Evolutionary conservation across 2,329 filamentous ascomycete genomes (phyloP), one percentile per base, ranked within the genome.

Genomic region (Periconia digitata): DNA sequence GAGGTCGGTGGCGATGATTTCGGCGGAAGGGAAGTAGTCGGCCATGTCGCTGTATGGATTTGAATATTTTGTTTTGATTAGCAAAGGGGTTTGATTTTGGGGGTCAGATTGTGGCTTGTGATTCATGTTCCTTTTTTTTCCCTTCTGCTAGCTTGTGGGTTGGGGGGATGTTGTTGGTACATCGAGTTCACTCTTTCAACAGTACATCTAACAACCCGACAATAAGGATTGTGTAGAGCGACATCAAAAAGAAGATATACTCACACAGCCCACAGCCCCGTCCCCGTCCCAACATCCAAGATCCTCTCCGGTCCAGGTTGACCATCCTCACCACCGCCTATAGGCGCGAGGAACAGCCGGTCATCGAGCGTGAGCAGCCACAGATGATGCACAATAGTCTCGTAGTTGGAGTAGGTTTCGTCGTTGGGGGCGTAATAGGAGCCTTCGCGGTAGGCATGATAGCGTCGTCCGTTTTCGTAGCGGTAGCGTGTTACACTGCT

Each of bases 401-500:
- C 64, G 48, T 64, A 63, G 39, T 50, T 57, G 7, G 58, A 59
- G 44, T 62, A 60, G 27, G 50, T 49, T 6, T 66, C 64, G 46
- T 70, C 67, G 50, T 70, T 70, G 35, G 67, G 66, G 18, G 54
- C 63, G 50, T 70, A 70, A 49, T 69, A 69, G 4, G 54, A 58
- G 20, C 67, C 67, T 15, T 70, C 65, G 57, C 66, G 58, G 50
- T 60, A 71, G 6, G 65, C 60, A 45, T 71, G 67, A 44, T 71
- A 71, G 17, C 67, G 51, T 13, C 68, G 50, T 8, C 68, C 67
- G 46, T 70, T 70, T 46, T 71, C 67, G 48, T 69, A 67, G 48
- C 72, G 66, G 56, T 73, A 74, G 42, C 61, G 62, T 2, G 68
- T 74, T 13, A 71, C 63, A 18, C 61, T 69, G 16, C 71, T 70